Conservation (phyloP, 345 rosid species). For the Limnanthes douglasii region DNA sequence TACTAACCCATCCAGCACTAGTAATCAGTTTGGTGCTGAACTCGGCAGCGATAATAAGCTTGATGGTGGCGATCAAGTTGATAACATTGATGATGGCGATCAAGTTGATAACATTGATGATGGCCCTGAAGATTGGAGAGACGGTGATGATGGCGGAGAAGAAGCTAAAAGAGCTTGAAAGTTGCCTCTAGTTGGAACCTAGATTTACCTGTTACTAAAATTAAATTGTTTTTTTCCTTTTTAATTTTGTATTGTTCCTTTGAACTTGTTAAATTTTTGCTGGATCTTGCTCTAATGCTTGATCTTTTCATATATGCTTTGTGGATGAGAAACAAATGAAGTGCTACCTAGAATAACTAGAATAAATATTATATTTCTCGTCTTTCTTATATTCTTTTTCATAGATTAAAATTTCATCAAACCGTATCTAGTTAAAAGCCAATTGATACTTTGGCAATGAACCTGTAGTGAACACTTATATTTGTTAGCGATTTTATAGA, state of each 20-base stretch:
- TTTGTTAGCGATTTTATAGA: too few relatives aligned
- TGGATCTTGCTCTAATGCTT: not conserved
- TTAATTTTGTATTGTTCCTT: not conserved
- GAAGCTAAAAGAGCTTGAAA: conserved; percentile 66
- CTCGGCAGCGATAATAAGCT: conserved; percentile 4
- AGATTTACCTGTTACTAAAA: not conserved
- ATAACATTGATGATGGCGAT: conserved; percentile 8
- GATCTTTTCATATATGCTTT: not conserved
- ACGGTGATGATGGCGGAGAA: conserved; percentile 23
- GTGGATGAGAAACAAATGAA: not conserved
- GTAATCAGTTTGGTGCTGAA: conserved; percentile 15
- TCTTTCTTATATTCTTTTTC: too few relatives aligned
- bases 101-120: conserved; percentile 4
- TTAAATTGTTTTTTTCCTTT: not conserved
- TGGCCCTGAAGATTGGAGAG: conserved; percentile 15
- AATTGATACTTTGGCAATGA: too few relatives aligned
- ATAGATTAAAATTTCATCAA: too few relatives aligned
- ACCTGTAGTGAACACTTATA: too few relatives aligned
- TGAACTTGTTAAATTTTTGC: not conserved
- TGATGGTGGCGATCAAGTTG: conserved; percentile 17
- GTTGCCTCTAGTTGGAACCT: not conserved
- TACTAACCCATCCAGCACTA: conserved; percentile 7
- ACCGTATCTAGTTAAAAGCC: too few relatives aligned
- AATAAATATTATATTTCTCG: too few relatives aligned
- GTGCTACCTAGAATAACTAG: too few relatives aligned